Evolutionary conservation across 768 basidiomycete species (phyloP), one percentile per base, ranked within the genome.

Genomic region (Amanita inopinata): DNA sequence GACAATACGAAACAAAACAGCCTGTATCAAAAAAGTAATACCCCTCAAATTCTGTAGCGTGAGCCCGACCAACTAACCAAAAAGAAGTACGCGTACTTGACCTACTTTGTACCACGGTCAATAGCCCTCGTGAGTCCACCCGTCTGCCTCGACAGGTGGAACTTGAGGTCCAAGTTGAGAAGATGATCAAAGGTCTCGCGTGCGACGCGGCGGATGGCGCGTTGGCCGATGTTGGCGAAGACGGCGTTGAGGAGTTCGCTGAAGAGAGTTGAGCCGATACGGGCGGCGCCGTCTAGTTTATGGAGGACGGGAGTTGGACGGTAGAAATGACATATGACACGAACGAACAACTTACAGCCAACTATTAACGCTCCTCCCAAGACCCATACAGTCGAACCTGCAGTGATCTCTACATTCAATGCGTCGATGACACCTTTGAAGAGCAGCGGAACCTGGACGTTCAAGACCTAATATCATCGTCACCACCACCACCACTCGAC

Each of bases 371-470:
- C 78, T n/a, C 96, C 96, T 0, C 83, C 90, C 17, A 99, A 66
- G 2, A 92, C 70, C 87, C 91, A 94, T 2, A 88, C 90, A 0
- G 93, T 91, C 3, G 82, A 75, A 5, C 69, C 58, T 9, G 78
- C 62, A 9, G 82, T 75, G 24, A 96, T 69, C 19, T 85, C 79
- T 23, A 98, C 67, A 53, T 97, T 96, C 48, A 99, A 67, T 1
- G 86, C 61, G 57, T 99, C 94, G 40, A 99, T 80, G 32, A 99
- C 76, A 19, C 71, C 61, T 62, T 97, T 98, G 75, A 99, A 99
- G 47, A 98, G 66, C 51, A 89, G 76, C 0, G 96, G 96, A n/a
- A 99, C 93, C 71, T 98, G 94, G 0, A 99, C 96, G 57, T 97
- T 99, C 44, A 97, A 64, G 33, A 96, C 63, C 91, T 92, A 43